Base-by-base conservation (phyloP, 768 basidiomycete genomes). In the Termitomyces sp. region DNA sequence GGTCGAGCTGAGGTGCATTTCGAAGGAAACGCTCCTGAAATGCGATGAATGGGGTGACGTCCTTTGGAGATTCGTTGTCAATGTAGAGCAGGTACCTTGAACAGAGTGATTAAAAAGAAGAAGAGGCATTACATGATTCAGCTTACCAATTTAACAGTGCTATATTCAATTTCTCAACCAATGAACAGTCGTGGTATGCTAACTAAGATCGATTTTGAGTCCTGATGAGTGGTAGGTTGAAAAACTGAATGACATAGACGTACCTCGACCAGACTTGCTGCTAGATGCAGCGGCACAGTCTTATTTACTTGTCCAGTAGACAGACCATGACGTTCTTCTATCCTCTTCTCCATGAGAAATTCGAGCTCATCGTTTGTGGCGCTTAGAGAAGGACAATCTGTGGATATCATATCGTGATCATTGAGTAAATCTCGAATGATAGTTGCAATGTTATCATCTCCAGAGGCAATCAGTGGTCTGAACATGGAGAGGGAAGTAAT, bases 131-230 rank as follows among this genome's bases (percentile, higher is more conserved):
- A 16, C 35, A 18, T 38, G 1, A 10, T 3, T 18, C 16, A 4
- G 36, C 52, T 28, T 10, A 67, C 65, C 66, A 67, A n/a, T 58
- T 61, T 38, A 58, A 62, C 3, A 66, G 43, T 0, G 59, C 63
- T 14, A 63, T 54, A 24, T 55, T 44, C 24, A 44, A 33, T 22
- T 66, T 66, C 24, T 60, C 60, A 16, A 52, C 52, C 7, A 66
- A 50, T 3, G 63, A 55, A 36, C 56, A 59, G 2, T 56, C 46
- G 7, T 55, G 52, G 44, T 60, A 66, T 3, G 35, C 63, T 10
- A 63, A 50, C 66, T 67, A 49, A 7, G 11, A 51, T 18, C 1
- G 2, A 26, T 26, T 26, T 26, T 16, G 32, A 48, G 30, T 30
- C 18, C 26, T 26, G 4, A 47, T 16, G 22, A 6, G 6, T 9